Evolutionary conservation across 2,329 filamentous ascomycete genomes (phyloP), one percentile per base, ranked within the genome.

Genomic region (Calonectria hawksworthii): DNA sequence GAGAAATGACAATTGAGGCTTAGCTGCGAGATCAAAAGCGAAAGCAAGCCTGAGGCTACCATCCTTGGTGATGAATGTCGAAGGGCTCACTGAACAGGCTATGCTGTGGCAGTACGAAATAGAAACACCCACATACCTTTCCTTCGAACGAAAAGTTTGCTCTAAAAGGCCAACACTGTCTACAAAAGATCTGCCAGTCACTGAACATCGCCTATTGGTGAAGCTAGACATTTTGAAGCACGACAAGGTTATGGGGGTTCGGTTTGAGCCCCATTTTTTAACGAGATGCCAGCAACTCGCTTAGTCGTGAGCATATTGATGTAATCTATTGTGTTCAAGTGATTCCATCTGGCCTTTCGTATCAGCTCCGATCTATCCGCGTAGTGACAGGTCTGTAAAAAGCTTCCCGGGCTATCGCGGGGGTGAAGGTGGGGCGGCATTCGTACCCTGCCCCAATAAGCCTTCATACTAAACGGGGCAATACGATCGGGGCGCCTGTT

Each of bases 51-150:
- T 18, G 14, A 41, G 36, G 36, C 3, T 7, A 18, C 4, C 36
- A 14, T 41, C 36, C 36, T 41, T 41, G 36, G 16, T 41, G 3
- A 14, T 4, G 13, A 41, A 18, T 41, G 10, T 41, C 4, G 36
- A 14, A 9, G 13, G 16, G 16, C 16, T 41, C 36, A 4, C 16
- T 41, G 18, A 18, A 41, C 36, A 41, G 13, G 13, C 16, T 10
- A 6, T 11, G 13, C 9, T n/a, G 5, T 47, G 2, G 6, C 10
- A n/a, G 11, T 23, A 47, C 1, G 10, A 11, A 13, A 47, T 13
- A n/a, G 9, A n/a, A 47, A 0, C 5, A 13, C n/a, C 3, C n/a
- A 3, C 4, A 23, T 47, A 9, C 21, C 0, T n/a, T 13, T n/a
- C 1, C 44, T 47, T 2, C 23, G 7, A n/a, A 47, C 4, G 18